Evolutionary conservation across 257 asterid species (phyloP).

Genomic region (Solanum sitiens): DNA sequence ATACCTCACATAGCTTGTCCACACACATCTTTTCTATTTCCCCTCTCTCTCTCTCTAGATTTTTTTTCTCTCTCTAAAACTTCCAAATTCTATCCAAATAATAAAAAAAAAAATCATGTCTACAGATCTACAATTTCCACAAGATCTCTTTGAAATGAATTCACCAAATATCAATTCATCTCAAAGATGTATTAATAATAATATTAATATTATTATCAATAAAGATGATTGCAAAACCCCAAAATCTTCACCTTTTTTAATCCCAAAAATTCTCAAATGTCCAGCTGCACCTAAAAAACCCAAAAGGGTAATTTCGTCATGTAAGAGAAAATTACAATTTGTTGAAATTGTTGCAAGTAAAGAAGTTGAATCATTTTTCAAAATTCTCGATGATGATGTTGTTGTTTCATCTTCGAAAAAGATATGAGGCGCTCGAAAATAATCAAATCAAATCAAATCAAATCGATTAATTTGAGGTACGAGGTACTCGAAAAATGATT

Average conservation of each 20-base stretch:
- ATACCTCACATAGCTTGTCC: background rate
- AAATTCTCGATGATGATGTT: background rate
- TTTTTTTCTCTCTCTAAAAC: background rate
- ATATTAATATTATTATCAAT: background rate
- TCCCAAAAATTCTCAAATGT: slow-evolving; percentile 29
- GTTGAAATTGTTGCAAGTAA: slow-evolving; percentile 23
- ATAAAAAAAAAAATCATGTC: slow-evolving; percentile 14
- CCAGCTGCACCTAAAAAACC: slow-evolving; percentile 65
- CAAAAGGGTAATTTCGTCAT: slow-evolving; percentile 15
- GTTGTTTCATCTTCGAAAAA: background rate
- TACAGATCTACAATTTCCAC: slow-evolving; percentile 35
- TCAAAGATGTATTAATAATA: background rate
- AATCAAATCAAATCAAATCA: background rate
- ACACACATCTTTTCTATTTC: slow-evolving; percentile 7
- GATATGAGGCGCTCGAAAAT: background rate
- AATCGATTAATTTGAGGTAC: background rate
- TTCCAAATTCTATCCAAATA: background rate
- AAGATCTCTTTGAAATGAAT: background rate
- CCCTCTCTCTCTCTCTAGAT: background rate
- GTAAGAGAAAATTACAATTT: slow-evolving; percentile 38
- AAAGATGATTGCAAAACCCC: slow-evolving; percentile 39
- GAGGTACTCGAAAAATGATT: background rate
- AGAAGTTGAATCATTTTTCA: slow-evolving; percentile 34
- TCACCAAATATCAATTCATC: slow-evolving; percentile 1
- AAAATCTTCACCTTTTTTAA: slow-evolving; percentile 28